These are phyloP conservation scores for Inonotus hispidus DNA, from an alignment of 1,284 basidiomycete genomes.

Conservation along the genomic window DNA sequence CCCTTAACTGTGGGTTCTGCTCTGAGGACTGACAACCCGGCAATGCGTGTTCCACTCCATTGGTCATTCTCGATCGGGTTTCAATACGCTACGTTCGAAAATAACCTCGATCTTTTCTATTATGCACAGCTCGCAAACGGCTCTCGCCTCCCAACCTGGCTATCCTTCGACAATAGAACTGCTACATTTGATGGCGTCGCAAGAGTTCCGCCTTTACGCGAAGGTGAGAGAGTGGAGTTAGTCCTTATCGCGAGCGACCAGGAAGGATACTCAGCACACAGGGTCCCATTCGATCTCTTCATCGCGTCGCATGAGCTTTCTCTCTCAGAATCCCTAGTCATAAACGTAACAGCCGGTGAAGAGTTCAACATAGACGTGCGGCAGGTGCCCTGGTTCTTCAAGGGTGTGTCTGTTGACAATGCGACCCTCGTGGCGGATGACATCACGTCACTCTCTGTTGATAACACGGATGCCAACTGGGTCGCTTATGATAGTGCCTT, in stretches of 20 bases:
- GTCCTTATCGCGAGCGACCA: slow-evolving; percentile 60
- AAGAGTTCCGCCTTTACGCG: slow-evolving; percentile 31
- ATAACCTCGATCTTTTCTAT: slow-evolving; percentile 49
- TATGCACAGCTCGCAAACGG: slow-evolving; percentile 62
- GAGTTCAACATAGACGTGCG: slow-evolving; percentile 29
- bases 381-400: slow-evolving; percentile 19
- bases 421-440: slow-evolving; percentile 46
- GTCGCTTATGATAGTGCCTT: slow-evolving; percentile 54
- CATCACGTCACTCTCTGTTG: slow-evolving; percentile 47
- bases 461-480: slow-evolving; percentile 56
- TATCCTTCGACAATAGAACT: slow-evolving; percentile 60
- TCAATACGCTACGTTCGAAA: slow-evolving; percentile 57
- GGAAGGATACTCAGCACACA: slow-evolving; percentile 52
- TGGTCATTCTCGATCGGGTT: slow-evolving; percentile 95
- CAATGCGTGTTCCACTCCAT: slow-evolving; percentile 68
- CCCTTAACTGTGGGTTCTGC: slow-evolving; percentile 51
- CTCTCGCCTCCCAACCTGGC: slow-evolving; percentile 69
- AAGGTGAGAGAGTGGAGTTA: slow-evolving; percentile 37
- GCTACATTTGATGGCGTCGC: slow-evolving; percentile 80
- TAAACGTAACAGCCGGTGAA: slow-evolving; percentile 49
- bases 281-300: slow-evolving; percentile 50
- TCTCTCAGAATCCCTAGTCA: slow-evolving; percentile 33
- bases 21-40: slow-evolving; percentile 44
- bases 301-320: slow-evolving; percentile 58
- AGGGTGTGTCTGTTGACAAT: slow-evolving; percentile 57